These are phyloP conservation scores for Ocimum tenuiflorum DNA, from an alignment of 257 asterid genomes.

Conservation along the genomic window DNA sequence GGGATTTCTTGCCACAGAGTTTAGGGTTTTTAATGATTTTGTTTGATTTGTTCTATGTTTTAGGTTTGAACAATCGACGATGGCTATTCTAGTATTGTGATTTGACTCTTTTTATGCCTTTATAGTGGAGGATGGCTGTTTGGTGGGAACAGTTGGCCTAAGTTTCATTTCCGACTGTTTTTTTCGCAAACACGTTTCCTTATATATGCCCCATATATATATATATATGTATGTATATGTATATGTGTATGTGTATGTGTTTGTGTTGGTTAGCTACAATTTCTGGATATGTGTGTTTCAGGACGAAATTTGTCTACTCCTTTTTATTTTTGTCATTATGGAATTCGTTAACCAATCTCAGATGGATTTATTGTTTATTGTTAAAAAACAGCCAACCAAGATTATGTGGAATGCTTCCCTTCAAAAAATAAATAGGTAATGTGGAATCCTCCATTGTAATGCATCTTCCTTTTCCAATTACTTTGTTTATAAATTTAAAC, in stretches of 20 bases:
- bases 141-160: constrained; percentile 39
- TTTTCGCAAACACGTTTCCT: background rate
- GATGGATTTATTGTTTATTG: too few species aligned
- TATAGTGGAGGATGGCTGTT: constrained; percentile 5
- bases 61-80: background rate
- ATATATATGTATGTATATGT: too few species aligned
- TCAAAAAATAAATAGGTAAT: too few species aligned
- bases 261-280: background rate
- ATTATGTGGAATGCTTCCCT: too few species aligned
- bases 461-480: too few species aligned
- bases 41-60: background rate
- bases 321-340: background rate
- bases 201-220: background rate
- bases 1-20: constrained; percentile 19
- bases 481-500: too few species aligned
- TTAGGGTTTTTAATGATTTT: background rate
- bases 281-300: too few species aligned
- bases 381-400: too few species aligned
- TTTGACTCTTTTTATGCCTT: constrained; percentile 1
- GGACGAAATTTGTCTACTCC: too few species aligned
- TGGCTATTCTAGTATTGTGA: background rate
- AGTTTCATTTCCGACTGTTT: background rate
- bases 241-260: too few species aligned
- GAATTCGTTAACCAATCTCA: background rate
- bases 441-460: too few species aligned